Percentiles rank a stretch among this genome's conserved stretches.
Evolutionary conservation across 2,329 filamentous ascomycete genomes (phyloP).

Genomic region (Coniella lustricola): DNA sequence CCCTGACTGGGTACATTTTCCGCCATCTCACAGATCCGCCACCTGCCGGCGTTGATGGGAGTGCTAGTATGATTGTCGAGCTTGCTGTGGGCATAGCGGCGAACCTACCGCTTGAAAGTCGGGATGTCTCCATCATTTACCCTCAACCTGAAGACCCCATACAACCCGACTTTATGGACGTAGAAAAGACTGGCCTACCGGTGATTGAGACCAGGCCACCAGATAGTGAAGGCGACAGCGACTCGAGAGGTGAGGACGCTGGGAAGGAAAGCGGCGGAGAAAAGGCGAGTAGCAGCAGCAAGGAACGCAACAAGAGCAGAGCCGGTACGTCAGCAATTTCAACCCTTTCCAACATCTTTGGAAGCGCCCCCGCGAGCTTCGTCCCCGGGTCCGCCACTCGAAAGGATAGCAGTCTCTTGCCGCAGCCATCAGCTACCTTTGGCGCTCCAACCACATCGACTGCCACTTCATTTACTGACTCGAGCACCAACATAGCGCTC

Average conservation of each 20-base stretch:
- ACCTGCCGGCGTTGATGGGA: conserved; percentile 76
- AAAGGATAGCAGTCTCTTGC: conserved; percentile 11
- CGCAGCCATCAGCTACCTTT: conserved; percentile 5
- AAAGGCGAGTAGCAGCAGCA: conserved; percentile 30
- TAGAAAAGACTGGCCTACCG: conserved; percentile 67
- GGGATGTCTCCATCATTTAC: conserved; percentile 84
- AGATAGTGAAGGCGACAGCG: conserved; percentile 13
- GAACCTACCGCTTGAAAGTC: conserved; percentile 82
- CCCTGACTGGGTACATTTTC: conserved; percentile 62
- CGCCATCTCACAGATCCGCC: conserved; percentile 70
- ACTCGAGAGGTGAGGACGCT: conserved; percentile 25
- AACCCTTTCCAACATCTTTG: conserved; percentile 15
- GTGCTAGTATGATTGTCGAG: conserved; percentile 87
- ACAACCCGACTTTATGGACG: conserved; percentile 71
- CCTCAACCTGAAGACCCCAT: conserved; percentile 70
- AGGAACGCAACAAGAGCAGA: conserved; percentile 32
- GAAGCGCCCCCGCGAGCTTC: conserved; percentile 11
- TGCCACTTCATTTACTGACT: conserved; percentile 30
- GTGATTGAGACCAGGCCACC: conserved; percentile 41
- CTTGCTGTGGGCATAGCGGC: conserved; percentile 78
- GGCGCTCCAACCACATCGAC: conserved; percentile 6
- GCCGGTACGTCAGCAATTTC: conserved; percentile 35
- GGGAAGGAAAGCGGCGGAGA: conserved; percentile 32
- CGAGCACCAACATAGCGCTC: conserved; percentile 29
- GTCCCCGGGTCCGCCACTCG: conserved; percentile 13